A percentile compares a stretch with the other conserved stretches of the same genome.
These are phyloP conservation scores for Penicillium sp. DNA, from an alignment of 2,329 filamentous ascomycete species.

Conservation along the genomic window DNA sequence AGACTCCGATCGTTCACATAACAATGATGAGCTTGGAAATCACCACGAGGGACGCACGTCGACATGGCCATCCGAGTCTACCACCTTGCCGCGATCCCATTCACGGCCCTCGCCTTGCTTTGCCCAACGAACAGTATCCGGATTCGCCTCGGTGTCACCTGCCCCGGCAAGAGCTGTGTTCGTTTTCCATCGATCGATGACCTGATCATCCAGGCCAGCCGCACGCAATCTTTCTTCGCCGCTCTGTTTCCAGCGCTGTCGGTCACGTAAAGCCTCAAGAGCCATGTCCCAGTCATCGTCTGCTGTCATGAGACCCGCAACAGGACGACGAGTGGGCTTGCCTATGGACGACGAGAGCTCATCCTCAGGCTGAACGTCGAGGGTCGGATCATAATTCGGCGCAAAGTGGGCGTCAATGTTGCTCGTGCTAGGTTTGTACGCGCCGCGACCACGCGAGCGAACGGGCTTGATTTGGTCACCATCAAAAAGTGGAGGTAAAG, in stretches of 20 bases:
- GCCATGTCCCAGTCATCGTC: slow-evolving; percentile 73
- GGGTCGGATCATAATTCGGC: slow-evolving; percentile 53
- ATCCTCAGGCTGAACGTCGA: slow-evolving; percentile 36
- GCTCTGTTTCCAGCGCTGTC: slow-evolving; percentile 68
- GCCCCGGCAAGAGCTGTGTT: slow-evolving; percentile 51
- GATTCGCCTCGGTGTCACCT: slow-evolving; percentile 47
- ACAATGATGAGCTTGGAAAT: not conserved
- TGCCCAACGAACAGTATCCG: slow-evolving; percentile 67
- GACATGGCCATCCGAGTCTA: slow-evolving; percentile 51
- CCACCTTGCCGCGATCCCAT: slow-evolving; percentile 51
- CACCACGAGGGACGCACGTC: slow-evolving; percentile 47
- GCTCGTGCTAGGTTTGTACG: slow-evolving; percentile 50
- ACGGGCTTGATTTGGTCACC: slow-evolving; percentile 36
- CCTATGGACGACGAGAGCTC: slow-evolving; percentile 54
- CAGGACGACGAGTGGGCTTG: slow-evolving; percentile 41
- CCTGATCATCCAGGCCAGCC: slow-evolving; percentile 71
- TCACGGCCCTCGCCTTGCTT: slow-evolving; percentile 60
- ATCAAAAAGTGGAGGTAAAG: slow-evolving; percentile 50
- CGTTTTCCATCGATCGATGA: slow-evolving; percentile 66
- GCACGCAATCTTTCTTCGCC: slow-evolving; percentile 69
- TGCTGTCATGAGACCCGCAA: slow-evolving; percentile 40
- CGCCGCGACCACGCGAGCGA: slow-evolving; percentile 65
- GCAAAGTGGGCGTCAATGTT: slow-evolving; percentile 79
- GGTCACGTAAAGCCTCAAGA: slow-evolving; percentile 70
- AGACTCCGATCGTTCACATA: slow-evolving; percentile 3